Base-by-base conservation (phyloP, 2,329 filamentous ascomycete genomes). In the Penicillium sclerotiorum region DNA sequence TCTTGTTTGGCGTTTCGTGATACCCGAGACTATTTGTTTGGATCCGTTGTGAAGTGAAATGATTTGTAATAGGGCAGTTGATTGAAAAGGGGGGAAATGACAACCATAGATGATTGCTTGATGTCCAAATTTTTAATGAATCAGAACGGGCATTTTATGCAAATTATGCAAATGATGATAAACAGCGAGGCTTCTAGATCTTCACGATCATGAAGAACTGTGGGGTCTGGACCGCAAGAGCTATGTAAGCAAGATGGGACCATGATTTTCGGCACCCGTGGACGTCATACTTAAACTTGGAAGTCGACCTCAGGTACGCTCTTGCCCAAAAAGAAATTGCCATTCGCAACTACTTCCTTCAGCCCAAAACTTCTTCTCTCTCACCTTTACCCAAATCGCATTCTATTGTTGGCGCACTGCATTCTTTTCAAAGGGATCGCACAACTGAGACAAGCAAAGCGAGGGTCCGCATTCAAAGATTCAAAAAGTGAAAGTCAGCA, bases 401-500 rank as follows among this genome's bases (percentile, higher is more conserved):
- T 46, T 43, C 17, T 30, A 18, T 45, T 13, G 4, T 32, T 15
- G 15, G 9, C 5, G 20, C 22, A 20, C 36, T 41, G 36, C n/a
- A 9, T 11, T 30, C 4, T 41, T 20, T 18, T 11, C 17, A 44
- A 40, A 25, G 25, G 23, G 27, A n/a, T 5, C 11, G 4, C 5
- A 8, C 28, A 39, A 32, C 42, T 44, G 39, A 56, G 45, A 51
- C 45, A 48, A 37, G 17, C 39, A 51, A 54, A 54, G 46, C 45
- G 46, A 55, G 49, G 45, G 40, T 53, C 23, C 21, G 23, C 30
- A 50, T 15, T 37, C 12, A 21, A 13, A 32, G 11, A 35, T 28
- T 28, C 13, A 38, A 46, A 37, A 30, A 28, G 15, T 3, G 11
- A 30, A 13, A 27, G 25, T 53, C 22, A 23, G 27, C 20, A 21